Percentiles rank a stretch among this genome's conserved stretches.
These are phyloP conservation scores for Aspergillus fumigatiaffinis DNA, from an alignment of 2,329 filamentous ascomycete species.

Conservation along the genomic window DNA sequence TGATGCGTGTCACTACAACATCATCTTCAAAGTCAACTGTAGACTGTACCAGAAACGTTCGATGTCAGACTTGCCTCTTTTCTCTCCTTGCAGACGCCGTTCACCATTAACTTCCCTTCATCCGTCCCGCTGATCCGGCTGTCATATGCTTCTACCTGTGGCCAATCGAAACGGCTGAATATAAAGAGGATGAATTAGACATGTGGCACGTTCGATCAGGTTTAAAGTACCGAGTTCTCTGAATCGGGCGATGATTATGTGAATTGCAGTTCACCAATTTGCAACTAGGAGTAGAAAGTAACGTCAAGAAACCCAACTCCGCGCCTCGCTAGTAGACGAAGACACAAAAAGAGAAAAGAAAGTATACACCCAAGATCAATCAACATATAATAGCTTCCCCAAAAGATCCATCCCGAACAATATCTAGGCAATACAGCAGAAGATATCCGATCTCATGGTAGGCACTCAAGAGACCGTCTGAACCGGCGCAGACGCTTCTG, in stretches of 20 bases:
- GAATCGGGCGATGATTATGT: not conserved
- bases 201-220: not conserved
- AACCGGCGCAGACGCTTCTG: slow-evolving; percentile 24
- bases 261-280: not conserved
- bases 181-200: not conserved
- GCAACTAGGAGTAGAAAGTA: slow-evolving; percentile 3
- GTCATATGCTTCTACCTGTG: not conserved
- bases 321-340: slow-evolving; percentile 19
- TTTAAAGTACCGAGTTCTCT: not conserved
- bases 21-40: not conserved
- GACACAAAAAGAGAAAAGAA: not conserved
- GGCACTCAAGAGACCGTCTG: slow-evolving; percentile 27
- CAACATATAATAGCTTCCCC: not conserved
- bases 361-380: slow-evolving; percentile 3
- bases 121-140: slow-evolving; percentile 19
- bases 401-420: not conserved
- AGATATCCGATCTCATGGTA: not conserved
- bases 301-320: slow-evolving; percentile 4
- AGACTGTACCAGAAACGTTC: not conserved
- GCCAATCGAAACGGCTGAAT: not conserved
- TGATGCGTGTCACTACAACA: not conserved
- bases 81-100: not conserved
- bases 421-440: not conserved
- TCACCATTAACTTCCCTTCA: slow-evolving; percentile 11
- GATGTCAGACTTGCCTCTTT: not conserved